Percentiles rank a stretch among this genome's conserved stretches.
phyloP scores from a whole-genome alignment of 2,329 filamentous ascomycete genomes.

The Talaromyces sp. region DNA sequence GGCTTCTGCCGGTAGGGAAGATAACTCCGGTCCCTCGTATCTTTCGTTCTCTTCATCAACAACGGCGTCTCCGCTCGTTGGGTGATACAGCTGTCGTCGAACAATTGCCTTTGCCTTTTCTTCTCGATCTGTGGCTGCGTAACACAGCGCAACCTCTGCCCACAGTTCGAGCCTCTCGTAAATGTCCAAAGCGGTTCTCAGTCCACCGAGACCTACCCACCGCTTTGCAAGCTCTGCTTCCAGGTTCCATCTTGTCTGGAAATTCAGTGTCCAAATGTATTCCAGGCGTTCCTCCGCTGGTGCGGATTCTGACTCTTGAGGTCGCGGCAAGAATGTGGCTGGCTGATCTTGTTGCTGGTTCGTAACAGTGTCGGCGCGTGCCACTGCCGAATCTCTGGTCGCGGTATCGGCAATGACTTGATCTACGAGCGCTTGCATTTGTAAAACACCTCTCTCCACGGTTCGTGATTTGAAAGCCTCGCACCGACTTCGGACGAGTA shows the following conservation, averaged over 20 bases:
- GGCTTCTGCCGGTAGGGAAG: slow-evolving; percentile 71
- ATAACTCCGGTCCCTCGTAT: slow-evolving; percentile 63
- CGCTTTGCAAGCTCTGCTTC: slow-evolving; percentile 87
- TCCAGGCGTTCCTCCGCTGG: slow-evolving; percentile 64
- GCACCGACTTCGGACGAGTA: slow-evolving; percentile 82
- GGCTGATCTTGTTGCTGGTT: slow-evolving; percentile 44
- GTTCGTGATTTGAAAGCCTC: slow-evolving; percentile 84
- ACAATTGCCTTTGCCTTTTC: slow-evolving; percentile 74
- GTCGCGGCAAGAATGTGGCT: slow-evolving; percentile 73
- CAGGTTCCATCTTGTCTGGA: slow-evolving; percentile 86
- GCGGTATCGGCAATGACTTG: slow-evolving; percentile 86
- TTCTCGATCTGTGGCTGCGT: slow-evolving; percentile 72
- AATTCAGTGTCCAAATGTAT: slow-evolving; percentile 77
- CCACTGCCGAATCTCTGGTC: slow-evolving; percentile 27
- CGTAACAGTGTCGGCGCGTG: slow-evolving; percentile 21
- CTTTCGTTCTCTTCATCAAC: slow-evolving; percentile 47
- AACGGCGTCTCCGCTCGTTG: slow-evolving; percentile 22
- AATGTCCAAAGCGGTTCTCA: slow-evolving; percentile 87
- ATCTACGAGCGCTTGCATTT: slow-evolving; percentile 91
- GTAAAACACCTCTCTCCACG: slow-evolving; percentile 79
- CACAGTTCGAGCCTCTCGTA: slow-evolving; percentile 90
- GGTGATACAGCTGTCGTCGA: slow-evolving; percentile 70
- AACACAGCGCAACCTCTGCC: slow-evolving; percentile 90
- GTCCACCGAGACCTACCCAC: slow-evolving; percentile 84
- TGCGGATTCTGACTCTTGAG: slow-evolving; percentile 71